phyloP scores from a whole-genome alignment of 805 yeast genomes.

The Lipomyces chichibuensis region DNA sequence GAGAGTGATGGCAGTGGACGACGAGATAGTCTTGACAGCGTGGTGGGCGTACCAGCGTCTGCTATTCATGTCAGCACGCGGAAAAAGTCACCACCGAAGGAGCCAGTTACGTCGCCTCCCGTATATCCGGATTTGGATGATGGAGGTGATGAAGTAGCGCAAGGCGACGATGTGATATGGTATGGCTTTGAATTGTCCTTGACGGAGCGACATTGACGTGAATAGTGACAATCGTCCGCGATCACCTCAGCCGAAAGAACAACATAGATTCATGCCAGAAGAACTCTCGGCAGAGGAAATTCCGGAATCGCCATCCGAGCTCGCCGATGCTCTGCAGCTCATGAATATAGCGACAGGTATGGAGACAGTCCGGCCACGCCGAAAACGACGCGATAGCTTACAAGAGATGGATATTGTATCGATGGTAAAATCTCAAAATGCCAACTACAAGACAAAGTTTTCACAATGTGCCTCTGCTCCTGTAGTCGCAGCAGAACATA shows the following conservation, averaged over 20 bases:
- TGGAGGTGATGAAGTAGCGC: neutral
- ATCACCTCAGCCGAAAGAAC: constrained; percentile 12
- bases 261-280: constrained; percentile 16
- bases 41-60: neutral
- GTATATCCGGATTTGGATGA: neutral
- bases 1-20: neutral
- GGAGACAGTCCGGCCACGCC: constrained; percentile 18
- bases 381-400: constrained; percentile 31
- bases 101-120: neutral
- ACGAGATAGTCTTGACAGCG: neutral
- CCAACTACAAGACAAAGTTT: constrained; percentile 22
- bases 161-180: neutral
- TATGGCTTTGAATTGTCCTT: neutral
- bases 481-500: neutral
- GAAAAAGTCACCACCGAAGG: constrained; percentile 21
- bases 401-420: constrained; percentile 32
- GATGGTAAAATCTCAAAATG: constrained; percentile 23
- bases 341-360: constrained; percentile 7
- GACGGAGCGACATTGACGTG: neutral
- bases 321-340: neutral
- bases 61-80: constrained; percentile 19
- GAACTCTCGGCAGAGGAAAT: constrained; percentile 19
- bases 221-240: neutral
- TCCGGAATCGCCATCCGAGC: constrained; percentile 19
- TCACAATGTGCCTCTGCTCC: neutral